Base-by-base conservation (phyloP, 108 stramenopile species). In the Cafeteria roenbergensis region DNA sequence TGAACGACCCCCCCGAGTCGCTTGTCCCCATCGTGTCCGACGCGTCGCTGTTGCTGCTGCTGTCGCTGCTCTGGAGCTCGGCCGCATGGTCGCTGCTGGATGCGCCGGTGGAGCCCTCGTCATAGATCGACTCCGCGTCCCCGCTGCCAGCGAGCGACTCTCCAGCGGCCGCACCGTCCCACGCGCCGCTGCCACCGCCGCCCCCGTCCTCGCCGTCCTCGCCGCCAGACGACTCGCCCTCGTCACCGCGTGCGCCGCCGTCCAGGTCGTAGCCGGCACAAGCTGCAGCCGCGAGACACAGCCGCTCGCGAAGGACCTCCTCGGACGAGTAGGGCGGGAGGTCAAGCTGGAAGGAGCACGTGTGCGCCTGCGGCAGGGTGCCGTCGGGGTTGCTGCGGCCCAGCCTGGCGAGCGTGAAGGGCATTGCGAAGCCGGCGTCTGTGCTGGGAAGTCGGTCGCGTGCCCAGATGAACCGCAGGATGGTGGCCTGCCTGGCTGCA, bases 291-390 rank as follows among this genome's bases (percentile, higher is more conserved):
- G 52, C 52, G 2, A 25, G 24, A 22, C 8, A 22, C 52, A 53
- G 24, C 52, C 24, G 52, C 52, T 22, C 2, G 17, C 52, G 20
- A 8, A 53, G 20, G 21, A 53, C 24, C 2, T 21, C 21, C 17
- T 8, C 17, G 2, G 52, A 53, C 2, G 52, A 53, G 52, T 53
- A 53, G 2, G 9, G 2, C 17, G 52, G 52, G 17, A 53, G 52
- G 52, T 53, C 52, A 2, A 53, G 52, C 52, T 53, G 52, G 52
- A 53, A 53, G 52, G 52, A n/a, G 24, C 52, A 53, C 21, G 52
- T 24, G 52, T 53, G 52, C 52, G 52, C 52, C 24, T 25, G 20
- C 2, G 52, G 52, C 52, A 53, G 52, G 52, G 52, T 2, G 2
- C 21, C 52, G 24, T 53, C 52, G 52, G 52, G 52, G 21, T 2